Conservation (phyloP, 2,329 filamentous ascomycete genomes). For the Albophoma yamanashiensis region DNA sequence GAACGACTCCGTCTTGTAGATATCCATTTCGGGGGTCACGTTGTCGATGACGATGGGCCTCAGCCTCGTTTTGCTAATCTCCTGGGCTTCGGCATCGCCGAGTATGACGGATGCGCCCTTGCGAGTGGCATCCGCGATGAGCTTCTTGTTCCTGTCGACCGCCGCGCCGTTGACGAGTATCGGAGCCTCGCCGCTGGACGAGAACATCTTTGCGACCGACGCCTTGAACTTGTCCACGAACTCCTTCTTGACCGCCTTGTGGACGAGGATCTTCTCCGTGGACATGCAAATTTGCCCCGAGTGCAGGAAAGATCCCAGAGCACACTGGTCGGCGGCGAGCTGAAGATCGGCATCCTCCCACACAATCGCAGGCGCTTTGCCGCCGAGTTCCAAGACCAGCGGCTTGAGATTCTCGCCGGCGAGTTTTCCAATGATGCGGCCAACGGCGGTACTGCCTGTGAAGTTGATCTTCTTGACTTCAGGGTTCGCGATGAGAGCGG, state of each 20-base stretch:
- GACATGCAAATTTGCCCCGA: constrained; percentile 79
- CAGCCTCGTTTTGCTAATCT: constrained; percentile 31
- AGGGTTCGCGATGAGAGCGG: constrained; percentile 54
- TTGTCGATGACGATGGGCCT: constrained; percentile 57
- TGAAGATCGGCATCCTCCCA: constrained; percentile 71
- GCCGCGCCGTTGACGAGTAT: constrained; percentile 60
- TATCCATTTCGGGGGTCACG: constrained; percentile 54
- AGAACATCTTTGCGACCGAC: constrained; percentile 30
- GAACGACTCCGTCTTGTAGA: constrained; percentile 68
- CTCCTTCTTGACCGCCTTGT: constrained; percentile 31
- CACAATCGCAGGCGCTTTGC: constrained; percentile 71
- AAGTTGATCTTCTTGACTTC: constrained; percentile 75
- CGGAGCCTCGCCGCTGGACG: constrained; percentile 50
- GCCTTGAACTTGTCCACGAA: constrained; percentile 34
- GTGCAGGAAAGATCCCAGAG: constrained; percentile 61
- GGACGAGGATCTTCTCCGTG: constrained; percentile 62
- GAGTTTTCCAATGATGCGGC: constrained; percentile 57
- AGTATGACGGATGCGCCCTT: constrained; percentile 51
- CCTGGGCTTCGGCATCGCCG: constrained; percentile 22
- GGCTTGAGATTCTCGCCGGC: constrained; percentile 72
- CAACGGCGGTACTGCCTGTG: constrained; percentile 67
- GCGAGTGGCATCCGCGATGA: constrained; percentile 55
- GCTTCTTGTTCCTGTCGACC: constrained; percentile 52
- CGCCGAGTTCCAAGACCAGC: constrained; percentile 69
- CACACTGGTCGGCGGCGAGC: constrained; percentile 57